A percentile compares a stretch with the other conserved stretches of the same genome.
These are phyloP conservation scores for Eimeria falciformis DNA, from an alignment of 169 alveolate species.

Conservation along the genomic window DNA sequence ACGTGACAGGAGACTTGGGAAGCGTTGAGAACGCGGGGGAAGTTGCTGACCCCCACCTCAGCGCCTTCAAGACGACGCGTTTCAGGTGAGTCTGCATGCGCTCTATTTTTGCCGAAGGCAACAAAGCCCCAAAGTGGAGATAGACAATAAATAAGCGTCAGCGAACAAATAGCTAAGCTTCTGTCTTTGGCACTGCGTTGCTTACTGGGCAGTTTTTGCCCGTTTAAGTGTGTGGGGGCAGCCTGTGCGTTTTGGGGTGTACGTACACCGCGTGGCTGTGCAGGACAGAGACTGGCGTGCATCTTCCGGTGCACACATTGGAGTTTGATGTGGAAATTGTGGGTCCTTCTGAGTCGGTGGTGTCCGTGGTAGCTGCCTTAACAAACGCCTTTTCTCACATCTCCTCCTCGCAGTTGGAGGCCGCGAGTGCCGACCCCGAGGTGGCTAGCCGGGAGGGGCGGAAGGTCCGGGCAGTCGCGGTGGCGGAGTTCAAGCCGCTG, in stretches of 20 bases:
- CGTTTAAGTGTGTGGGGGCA: too few species aligned
- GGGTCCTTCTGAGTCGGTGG: neutral
- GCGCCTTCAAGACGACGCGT: neutral
- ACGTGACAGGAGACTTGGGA: constrained; percentile 10
- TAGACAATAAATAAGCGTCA: too few species aligned
- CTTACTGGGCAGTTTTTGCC: too few species aligned
- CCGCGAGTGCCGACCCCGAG: neutral
- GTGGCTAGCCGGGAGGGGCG: neutral
- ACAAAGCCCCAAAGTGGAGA: too few species aligned
- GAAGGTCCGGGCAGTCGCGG: neutral
- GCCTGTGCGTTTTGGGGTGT: neutral
- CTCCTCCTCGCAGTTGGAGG: constrained; percentile 12
- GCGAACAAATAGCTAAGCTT: too few species aligned
- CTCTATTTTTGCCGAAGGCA: too few species aligned
- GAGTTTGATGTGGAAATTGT: neutral
- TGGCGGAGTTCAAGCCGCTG: neutral
- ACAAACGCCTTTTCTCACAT: constrained; percentile 5
- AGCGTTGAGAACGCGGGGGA: neutral
- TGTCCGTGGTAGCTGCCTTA: neutral
- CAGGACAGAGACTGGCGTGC: constrained; percentile 21
- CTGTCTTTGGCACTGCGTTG: too few species aligned
- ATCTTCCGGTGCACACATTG: constrained; percentile 10
- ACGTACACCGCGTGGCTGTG: neutral
- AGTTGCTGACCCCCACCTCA: neutral
- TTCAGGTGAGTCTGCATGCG: neutral